A percentile compares a stretch with the other conserved stretches of the same genome.
Conservation (phyloP, 495 filamentous ascomycete genomes). For the Thozetella sp. region DNA sequence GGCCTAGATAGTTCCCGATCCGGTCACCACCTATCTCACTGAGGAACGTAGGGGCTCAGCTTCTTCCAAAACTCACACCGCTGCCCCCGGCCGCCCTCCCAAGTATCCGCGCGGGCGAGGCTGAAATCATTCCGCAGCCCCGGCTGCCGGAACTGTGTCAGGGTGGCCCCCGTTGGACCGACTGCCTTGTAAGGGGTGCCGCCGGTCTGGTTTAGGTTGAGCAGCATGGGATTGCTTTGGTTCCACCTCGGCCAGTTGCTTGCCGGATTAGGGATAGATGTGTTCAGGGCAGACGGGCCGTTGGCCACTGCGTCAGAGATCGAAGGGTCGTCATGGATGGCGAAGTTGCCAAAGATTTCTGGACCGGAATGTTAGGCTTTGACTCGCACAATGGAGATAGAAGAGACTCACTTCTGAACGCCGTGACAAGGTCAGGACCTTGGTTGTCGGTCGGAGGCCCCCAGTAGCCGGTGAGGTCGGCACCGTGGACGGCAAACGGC, state of each 20-base stretch:
- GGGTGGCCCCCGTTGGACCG: slow-evolving; percentile 23
- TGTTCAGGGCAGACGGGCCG: slow-evolving; percentile 26
- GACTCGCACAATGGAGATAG: background rate
- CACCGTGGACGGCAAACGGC: slow-evolving; percentile 56
- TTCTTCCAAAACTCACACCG: slow-evolving; percentile 58
- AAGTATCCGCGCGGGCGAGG: slow-evolving; percentile 47
- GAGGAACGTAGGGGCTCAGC: slow-evolving; percentile 38
- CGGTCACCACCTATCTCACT: background rate
- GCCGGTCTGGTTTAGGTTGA: slow-evolving; percentile 60
- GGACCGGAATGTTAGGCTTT: background rate
- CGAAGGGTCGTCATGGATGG: slow-evolving; percentile 51
- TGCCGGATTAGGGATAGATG: slow-evolving; percentile 16
- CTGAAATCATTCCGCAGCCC: slow-evolving; percentile 50
- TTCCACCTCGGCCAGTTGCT: slow-evolving; percentile 38
- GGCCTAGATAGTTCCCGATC: no score
- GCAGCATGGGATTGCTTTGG: slow-evolving; percentile 27
- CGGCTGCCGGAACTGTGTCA: slow-evolving; percentile 30
- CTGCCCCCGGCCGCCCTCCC: slow-evolving; percentile 59
- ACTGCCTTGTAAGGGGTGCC: slow-evolving; percentile 30
- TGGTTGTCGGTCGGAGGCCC: slow-evolving; percentile 27
- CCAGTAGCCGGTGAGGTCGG: slow-evolving; percentile 56
- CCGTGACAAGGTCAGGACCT: slow-evolving; percentile 22
- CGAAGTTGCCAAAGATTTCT: slow-evolving; percentile 56
- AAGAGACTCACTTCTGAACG: slow-evolving; percentile 22
- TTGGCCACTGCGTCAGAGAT: slow-evolving; percentile 46